Conservation (phyloP, 2,329 filamentous ascomycete species). For the Talaromyces sp. region DNA sequence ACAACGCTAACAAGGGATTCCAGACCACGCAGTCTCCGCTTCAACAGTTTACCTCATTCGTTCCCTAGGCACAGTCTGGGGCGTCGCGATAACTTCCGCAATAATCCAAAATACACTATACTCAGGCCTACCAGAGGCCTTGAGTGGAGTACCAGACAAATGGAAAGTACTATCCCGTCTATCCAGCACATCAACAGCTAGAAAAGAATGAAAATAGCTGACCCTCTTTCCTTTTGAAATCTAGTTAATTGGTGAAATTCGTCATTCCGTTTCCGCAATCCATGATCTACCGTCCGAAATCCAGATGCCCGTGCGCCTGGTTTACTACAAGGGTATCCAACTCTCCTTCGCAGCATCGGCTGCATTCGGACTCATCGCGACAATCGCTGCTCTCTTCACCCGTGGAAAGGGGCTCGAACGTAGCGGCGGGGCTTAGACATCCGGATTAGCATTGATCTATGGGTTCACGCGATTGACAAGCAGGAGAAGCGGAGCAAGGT, state of each 20-base stretch:
- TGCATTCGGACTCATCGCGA: slow-evolving; percentile 53
- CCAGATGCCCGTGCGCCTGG: slow-evolving; percentile 58
- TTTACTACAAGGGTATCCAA: slow-evolving; percentile 63
- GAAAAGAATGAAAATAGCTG: slow-evolving; percentile 23
- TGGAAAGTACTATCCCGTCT: slow-evolving; percentile 54
- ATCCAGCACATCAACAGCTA: background rate
- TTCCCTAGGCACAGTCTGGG: slow-evolving; percentile 66
- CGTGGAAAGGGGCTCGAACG: slow-evolving; percentile 39
- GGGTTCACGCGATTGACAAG: background rate
- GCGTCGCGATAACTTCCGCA: slow-evolving; percentile 64
- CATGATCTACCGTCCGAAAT: slow-evolving; percentile 58
- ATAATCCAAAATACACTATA: slow-evolving; percentile 66
- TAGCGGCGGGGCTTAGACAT: background rate
- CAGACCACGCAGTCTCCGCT: slow-evolving; percentile 65
- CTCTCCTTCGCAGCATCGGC: slow-evolving; percentile 62
- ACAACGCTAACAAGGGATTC: background rate
- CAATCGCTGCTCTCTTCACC: slow-evolving; percentile 53
- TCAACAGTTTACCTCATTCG: slow-evolving; percentile 67
- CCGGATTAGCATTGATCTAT: background rate
- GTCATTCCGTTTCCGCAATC: slow-evolving; percentile 62
- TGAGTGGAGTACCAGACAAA: slow-evolving; percentile 61
- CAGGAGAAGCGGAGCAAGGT: background rate
- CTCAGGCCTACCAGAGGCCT: slow-evolving; percentile 55
- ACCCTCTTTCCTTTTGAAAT: slow-evolving; percentile 20
- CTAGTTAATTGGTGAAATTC: slow-evolving; percentile 64